phyloP scores from a whole-genome alignment of 306 rosid species.

The Quillaja saponaria region DNA sequence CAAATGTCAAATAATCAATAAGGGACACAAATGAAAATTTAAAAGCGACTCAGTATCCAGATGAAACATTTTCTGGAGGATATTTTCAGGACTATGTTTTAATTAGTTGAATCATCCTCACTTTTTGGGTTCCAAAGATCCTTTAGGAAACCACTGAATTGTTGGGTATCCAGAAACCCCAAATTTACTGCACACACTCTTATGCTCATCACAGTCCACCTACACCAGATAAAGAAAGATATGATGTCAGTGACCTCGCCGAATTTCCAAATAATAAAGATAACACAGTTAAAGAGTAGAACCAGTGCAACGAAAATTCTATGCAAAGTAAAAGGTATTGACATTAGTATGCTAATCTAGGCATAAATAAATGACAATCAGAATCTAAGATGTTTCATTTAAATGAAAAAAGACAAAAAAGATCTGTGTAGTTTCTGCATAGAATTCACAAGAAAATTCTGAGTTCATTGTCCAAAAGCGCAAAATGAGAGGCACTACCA shows the following conservation, averaged over 20 bases:
- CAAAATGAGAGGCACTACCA: no score
- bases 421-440: no score
- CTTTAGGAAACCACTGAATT: conserved; percentile 84
- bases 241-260: conserved; percentile 14
- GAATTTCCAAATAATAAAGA: not conserved
- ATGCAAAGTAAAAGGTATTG: no score
- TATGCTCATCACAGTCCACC: conserved; percentile 67
- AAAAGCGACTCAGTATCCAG: conserved; percentile 11
- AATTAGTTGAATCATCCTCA: conserved; percentile 42
- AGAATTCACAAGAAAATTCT: no score
- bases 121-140: conserved; percentile 89
- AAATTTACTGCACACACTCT: conserved; percentile 47
- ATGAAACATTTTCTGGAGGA: not conserved
- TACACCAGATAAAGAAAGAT: conserved; percentile 20
- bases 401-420: no score
- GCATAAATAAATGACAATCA: no score
- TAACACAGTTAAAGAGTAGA: not conserved
- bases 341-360: no score
- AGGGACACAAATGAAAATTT: conserved; percentile 5
- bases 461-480: no score
- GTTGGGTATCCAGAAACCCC: conserved; percentile 87
- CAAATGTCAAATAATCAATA: conserved; percentile 12
- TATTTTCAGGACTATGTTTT: conserved; percentile 1
- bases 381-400: no score
- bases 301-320: no score